A percentile compares a stretch with the other conserved stretches of the same genome.
phyloP scores from a whole-genome alignment of 164 flowering plant species.

The Annona cherimola region DNA sequence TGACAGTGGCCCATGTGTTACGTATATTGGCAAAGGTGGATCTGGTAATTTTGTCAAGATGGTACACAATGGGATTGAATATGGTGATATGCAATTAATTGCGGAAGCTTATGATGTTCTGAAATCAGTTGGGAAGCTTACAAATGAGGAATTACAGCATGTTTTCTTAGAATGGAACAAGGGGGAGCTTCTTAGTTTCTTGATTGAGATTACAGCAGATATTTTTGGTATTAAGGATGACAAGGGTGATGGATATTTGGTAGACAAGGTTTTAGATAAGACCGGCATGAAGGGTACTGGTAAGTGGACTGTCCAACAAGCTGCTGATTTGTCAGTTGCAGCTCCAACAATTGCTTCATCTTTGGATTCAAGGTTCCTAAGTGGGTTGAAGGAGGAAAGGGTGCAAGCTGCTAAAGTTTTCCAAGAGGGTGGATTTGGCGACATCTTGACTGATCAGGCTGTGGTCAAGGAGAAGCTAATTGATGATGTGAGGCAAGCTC shows the following conservation, averaged over 20 bases:
- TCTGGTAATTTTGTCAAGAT: constrained; percentile 77
- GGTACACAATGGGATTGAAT: constrained; percentile 79
- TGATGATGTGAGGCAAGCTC: constrained; percentile 69
- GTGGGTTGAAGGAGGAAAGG: constrained; percentile 70
- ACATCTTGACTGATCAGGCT: constrained; percentile 34
- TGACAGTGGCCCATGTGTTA: constrained; percentile 75
- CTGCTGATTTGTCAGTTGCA: constrained; percentile 71
- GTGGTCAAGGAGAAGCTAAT: constrained; percentile 56
- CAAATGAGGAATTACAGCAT: constrained; percentile 45
- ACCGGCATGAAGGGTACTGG: constrained; percentile 88
- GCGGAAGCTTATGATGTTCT: constrained; percentile 71
- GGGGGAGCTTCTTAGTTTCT: constrained; percentile 66
- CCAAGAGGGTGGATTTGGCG: constrained; percentile 44
- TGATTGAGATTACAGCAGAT: constrained; percentile 74
- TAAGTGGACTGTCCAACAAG: constrained; percentile 83
- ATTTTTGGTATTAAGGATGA: constrained; percentile 64
- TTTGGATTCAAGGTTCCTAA: constrained; percentile 59
- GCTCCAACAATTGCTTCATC: constrained; percentile 71
- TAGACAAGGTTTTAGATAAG: constrained; percentile 73
- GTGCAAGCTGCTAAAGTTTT: constrained; percentile 57
- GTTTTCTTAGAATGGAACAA: constrained; percentile 73
- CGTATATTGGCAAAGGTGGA: constrained; percentile 70
- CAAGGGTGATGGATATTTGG: constrained; percentile 56
- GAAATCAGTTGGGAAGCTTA: constrained; percentile 55
- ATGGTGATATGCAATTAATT: constrained; percentile 76